Conservation (phyloP, 2,329 filamentous ascomycete species). For the Colletotrichum viniferum region DNA sequence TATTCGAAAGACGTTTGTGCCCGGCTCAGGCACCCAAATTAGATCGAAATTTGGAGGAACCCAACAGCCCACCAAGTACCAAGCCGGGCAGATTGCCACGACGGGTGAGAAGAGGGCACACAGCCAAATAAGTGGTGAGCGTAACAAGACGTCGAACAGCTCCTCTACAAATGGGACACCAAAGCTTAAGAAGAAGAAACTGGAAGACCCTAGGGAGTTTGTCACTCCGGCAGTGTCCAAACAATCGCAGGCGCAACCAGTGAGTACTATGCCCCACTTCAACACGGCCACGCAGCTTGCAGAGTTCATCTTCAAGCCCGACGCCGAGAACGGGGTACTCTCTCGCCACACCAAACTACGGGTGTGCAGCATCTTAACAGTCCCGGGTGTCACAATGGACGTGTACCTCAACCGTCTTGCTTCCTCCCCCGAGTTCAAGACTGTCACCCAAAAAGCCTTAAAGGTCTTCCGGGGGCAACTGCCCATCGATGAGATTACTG, state of each 20-base stretch:
- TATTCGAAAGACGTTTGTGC: background rate
- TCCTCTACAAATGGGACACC: background rate
- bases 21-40: background rate
- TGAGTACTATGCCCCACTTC: background rate
- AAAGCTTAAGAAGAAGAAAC: background rate
- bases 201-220: background rate
- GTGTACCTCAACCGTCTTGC: background rate
- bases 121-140: background rate
- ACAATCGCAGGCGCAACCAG: background rate
- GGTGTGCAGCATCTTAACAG: background rate
- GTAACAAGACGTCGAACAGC: background rate
- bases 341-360: background rate
- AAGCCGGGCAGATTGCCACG: background rate
- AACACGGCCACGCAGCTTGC: background rate
- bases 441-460: background rate
- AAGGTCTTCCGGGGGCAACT: background rate
- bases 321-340: background rate
- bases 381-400: background rate
- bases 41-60: background rate
- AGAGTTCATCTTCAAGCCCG: background rate
- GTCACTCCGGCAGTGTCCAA: background rate
- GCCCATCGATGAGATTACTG: background rate
- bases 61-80: background rate
- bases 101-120: background rate
- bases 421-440: background rate